Evolutionary conservation across 2,329 filamentous ascomycete genomes (phyloP).

Genomic region (Fusarium algeriense): DNA sequence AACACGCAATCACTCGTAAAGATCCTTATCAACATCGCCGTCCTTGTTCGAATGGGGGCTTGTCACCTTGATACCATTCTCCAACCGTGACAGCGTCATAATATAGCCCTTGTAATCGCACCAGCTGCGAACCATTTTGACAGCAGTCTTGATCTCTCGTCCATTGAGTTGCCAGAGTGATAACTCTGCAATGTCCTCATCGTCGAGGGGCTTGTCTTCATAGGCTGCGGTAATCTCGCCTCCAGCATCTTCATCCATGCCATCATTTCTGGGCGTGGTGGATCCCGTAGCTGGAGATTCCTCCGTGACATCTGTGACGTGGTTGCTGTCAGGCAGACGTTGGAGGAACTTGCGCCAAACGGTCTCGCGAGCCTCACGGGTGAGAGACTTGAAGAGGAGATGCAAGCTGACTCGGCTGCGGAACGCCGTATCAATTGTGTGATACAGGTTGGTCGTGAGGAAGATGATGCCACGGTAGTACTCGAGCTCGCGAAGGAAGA

Average conservation of each 20-base stretch:
- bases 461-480: constrained; percentile 61
- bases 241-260: neutral
- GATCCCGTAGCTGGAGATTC: constrained; percentile 11
- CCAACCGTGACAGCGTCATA: constrained; percentile 57
- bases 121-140: constrained; percentile 61
- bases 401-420: constrained; percentile 62
- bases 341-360: constrained; percentile 63
- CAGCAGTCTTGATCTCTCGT: constrained; percentile 61
- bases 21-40: constrained; percentile 41
- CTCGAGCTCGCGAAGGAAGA: constrained; percentile 61
- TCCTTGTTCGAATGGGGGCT: constrained; percentile 57
- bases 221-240: neutral
- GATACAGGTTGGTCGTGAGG: constrained; percentile 58
- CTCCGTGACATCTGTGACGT: constrained; percentile 5
- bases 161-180: constrained; percentile 59
- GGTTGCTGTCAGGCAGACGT: constrained; percentile 46
- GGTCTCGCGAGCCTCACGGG: constrained; percentile 52
- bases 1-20: constrained; percentile 43
- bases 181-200: constrained; percentile 56
- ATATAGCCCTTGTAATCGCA: constrained; percentile 59
- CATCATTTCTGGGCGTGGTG: constrained; percentile 9
- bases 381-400: constrained; percentile 58
- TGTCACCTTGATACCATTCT: constrained; percentile 61
- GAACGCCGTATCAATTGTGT: constrained; percentile 59
- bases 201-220: constrained; percentile 40